Percentiles rank a stretch among this genome's conserved stretches.
phyloP scores from a whole-genome alignment of 2,329 filamentous ascomycete genomes.

The Fusarium pseudocircinatum region DNA sequence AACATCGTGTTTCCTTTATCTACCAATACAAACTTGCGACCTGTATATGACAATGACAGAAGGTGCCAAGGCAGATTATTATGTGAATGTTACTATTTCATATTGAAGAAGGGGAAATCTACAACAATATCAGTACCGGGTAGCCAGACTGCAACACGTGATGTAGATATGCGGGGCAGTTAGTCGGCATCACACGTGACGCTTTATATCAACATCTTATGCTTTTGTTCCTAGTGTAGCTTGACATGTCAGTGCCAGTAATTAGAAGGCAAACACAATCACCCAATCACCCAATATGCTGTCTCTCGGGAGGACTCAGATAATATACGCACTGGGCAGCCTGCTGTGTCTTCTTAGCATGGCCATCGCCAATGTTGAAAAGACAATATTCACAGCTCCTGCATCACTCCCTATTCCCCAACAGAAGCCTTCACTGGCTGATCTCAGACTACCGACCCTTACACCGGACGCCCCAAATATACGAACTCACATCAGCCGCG shows the following conservation, averaged over 20 bases:
- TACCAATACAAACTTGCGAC: background rate
- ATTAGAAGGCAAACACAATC: background rate
- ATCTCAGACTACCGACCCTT: conserved; percentile 72
- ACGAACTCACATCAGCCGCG: conserved; percentile 71
- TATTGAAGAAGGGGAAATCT: background rate
- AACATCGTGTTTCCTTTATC: background rate
- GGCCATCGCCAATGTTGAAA: conserved; percentile 81
- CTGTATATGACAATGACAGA: no score
- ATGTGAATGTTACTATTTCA: background rate
- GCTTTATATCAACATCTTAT: background rate
- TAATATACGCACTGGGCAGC: conserved; percentile 11
- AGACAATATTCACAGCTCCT: conserved; percentile 86
- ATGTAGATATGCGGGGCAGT: background rate
- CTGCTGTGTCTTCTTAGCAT: conserved; percentile 21
- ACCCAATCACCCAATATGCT: conserved; percentile 16
- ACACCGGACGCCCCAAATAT: conserved; percentile 65
- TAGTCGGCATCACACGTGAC: background rate
- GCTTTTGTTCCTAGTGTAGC: background rate
- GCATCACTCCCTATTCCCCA: conserved; percentile 62
- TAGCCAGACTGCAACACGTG: no score
- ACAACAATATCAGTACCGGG: no score
- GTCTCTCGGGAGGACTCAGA: background rate
- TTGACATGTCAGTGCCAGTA: background rate
- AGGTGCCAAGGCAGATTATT: no score
- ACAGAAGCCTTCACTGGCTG: conserved; percentile 52